Base-by-base conservation (phyloP, 2,329 filamentous ascomycete genomes). In the Xylaria sp. region DNA sequence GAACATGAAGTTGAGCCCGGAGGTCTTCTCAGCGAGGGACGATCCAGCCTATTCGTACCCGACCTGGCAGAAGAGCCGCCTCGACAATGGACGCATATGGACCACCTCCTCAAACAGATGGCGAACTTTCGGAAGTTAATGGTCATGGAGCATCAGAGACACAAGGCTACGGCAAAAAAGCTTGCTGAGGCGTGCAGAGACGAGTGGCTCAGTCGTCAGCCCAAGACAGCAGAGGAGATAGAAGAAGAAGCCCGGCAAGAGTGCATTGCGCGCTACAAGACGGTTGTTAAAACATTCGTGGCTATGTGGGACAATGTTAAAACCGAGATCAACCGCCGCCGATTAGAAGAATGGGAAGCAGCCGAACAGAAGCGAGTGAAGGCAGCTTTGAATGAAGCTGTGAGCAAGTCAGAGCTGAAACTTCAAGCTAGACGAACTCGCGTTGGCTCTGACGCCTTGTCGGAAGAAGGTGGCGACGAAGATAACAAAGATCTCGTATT, bases 1-100 rank as follows among this genome's bases (percentile, higher is more conserved):
- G 84, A 92, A 65, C 77, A 85, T 52, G 92, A 91, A 64, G 85
- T 85, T 2, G 80, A 90, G 68, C 83, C 86, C 4, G 92, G 92
- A 13, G 91, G 91, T 1, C 72, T 92, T 3, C 79, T 97, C 34
- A 91, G 88, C 54, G 77, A 81, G 57, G 84, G 86, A 61, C 80
- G 82, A 61, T 93, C 90, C 70, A 87, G 86, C 2, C 76, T 88
- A 23, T 94, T 90, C 67, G 80, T 86, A 16, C 89, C 90, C 0
- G 90, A 94, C 63, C 79, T 85, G 10, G 78, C 77, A 61, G 86
- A 90, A 59, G 89, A 95, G 67, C 90, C 90, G 0, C 83, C 85
- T 0, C 81, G 83, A 55, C 91, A 94, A 69, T 97, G 91, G 79
- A 86, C 89, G n/a, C 92, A 95, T 66, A 83, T 85, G 70, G 92